Evolutionary conservation across 768 basidiomycete species (phyloP).

Genomic region (Suillus sp.): DNA sequence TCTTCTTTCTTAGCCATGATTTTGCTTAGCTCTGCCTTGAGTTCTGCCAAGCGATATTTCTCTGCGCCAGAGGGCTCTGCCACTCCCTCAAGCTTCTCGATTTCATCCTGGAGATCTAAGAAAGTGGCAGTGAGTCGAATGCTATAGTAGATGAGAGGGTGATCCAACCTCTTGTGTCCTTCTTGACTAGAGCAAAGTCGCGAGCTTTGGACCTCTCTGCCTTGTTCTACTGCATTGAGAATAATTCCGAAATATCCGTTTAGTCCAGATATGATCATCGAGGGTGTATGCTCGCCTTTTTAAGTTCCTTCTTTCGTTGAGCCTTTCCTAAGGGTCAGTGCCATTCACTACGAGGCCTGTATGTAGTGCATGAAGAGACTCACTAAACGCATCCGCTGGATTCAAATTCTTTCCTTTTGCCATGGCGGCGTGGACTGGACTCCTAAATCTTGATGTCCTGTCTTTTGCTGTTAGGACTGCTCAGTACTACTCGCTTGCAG

Average conservation of each 20-base stretch:
- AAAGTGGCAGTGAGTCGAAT: constrained; percentile 14
- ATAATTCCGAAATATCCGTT: constrained; percentile 12
- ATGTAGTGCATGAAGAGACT: constrained; percentile 34
- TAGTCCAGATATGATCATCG: constrained; percentile 17
- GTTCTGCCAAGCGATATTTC: constrained; percentile 63
- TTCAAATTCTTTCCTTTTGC: constrained; percentile 85
- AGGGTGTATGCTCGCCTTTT: constrained; percentile 65
- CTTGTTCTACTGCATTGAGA: constrained; percentile 80
- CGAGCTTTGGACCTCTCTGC: constrained; percentile 74
- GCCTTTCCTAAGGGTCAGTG: constrained; percentile 69
- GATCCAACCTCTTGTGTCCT: constrained; percentile 78
- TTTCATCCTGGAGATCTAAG: constrained; percentile 80
- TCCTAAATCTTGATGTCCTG: too few species aligned
- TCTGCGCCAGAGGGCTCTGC: constrained; percentile 50
- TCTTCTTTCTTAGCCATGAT: constrained; percentile 89
- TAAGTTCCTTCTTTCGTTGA: constrained; percentile 90
- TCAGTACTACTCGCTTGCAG: neutral
- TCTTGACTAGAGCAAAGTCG: constrained; percentile 92
- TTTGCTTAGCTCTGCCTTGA: constrained; percentile 77
- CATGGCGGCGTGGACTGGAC: too few species aligned
- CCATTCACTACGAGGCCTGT: constrained; percentile 9
- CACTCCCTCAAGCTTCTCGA: constrained; percentile 61
- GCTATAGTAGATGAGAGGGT: neutral
- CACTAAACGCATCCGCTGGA: constrained; percentile 93
- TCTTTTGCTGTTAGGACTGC: too few species aligned